phyloP scores from a whole-genome alignment of 1,284 basidiomycete species.

The Cryptococcus wingfieldii region DNA sequence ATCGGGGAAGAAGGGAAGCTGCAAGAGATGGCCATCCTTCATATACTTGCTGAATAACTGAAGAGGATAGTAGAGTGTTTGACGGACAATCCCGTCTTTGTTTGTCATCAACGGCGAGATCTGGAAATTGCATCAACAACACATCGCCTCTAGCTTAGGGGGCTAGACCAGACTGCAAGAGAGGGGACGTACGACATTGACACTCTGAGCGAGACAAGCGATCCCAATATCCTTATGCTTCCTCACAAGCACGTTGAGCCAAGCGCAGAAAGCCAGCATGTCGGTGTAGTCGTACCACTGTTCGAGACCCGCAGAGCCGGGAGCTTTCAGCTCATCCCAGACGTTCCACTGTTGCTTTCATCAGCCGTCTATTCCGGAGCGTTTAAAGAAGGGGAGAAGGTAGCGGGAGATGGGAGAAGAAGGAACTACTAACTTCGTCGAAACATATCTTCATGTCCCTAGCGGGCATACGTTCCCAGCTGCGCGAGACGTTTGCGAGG shows the following conservation, averaged over 20 bases:
- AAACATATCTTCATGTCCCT: constrained; percentile 52
- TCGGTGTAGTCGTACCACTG: constrained; percentile 61
- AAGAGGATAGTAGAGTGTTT: constrained; percentile 40
- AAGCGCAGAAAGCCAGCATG: constrained; percentile 58
- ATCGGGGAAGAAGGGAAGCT: constrained; percentile 26
- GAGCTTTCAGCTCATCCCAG: constrained; percentile 49
- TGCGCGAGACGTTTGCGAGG: constrained; percentile 41
- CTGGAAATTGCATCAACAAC: constrained; percentile 7
- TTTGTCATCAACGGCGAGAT: constrained; percentile 42
- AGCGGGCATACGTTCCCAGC: constrained; percentile 20
- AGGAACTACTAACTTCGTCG: constrained; percentile 44
- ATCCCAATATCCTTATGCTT: constrained; percentile 61
- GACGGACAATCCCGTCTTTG: constrained; percentile 29
- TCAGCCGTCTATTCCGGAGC: constrained; percentile 34
- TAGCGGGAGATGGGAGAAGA: neutral
- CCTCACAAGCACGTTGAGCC: constrained; percentile 62
- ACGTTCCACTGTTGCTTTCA: constrained; percentile 23
- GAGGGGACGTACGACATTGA: constrained; percentile 37
- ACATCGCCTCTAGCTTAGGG: neutral
- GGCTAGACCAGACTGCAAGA: neutral
- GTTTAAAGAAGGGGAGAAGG: neutral
- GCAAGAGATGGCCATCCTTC: constrained; percentile 36
- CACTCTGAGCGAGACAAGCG: constrained; percentile 62
- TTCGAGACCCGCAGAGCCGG: constrained; percentile 54
- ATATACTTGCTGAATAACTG: constrained; percentile 37